Base-by-base conservation (phyloP, 1,139 yeast genomes). In the Candida pseudoviswanathii region DNA sequence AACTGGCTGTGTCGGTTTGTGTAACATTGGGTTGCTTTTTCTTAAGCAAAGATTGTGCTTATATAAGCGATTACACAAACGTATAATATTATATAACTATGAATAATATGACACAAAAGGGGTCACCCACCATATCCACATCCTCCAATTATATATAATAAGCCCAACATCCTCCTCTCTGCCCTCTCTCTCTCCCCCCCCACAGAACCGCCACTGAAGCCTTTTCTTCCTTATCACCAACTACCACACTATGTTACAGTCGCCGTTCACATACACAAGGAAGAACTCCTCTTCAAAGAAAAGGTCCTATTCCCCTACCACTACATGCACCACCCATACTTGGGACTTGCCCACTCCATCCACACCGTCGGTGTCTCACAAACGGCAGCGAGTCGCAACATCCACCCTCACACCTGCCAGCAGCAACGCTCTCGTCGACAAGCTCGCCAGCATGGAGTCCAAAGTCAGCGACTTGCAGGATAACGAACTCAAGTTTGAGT, bases 201-300 rank as follows among this genome's bases (percentile, higher is more conserved):
- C n/a, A n/a, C n/a, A n/a, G n/a, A n/a, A n/a, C n/a, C n/a, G n/a
- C n/a, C n/a, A n/a, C n/a, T n/a, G n/a, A n/a, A n/a, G n/a, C n/a
- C n/a, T 16, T 21, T 4, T 30, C 4, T 11, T 25, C 22, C 2
- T 24, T 16, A 27, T 16, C 2, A 16, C 5, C 33, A 43, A 29
- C n/a, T 30, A 11, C 30, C 30, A 27, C 8, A 41, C 16, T n/a
- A 27, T 29, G 34, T 40, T 22, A 39, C 44, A 43, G 46, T 52
- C 54, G 2, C 54, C 54, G 31, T 48, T 52, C 33, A 27, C 54
- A 21, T 44, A 31, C 27, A 24, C 41, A 9, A 37, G 31, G 30
- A 37, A 37, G 24, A 10, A 3, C 5, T n/a, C 41, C 16, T 39
- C 32, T 27, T 39, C 45, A 38, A 36, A 22, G 16, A 41, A 37